Evolutionary conservation across 257 asterid species (phyloP).

Genomic region (Nicotiana benthamiana): DNA sequence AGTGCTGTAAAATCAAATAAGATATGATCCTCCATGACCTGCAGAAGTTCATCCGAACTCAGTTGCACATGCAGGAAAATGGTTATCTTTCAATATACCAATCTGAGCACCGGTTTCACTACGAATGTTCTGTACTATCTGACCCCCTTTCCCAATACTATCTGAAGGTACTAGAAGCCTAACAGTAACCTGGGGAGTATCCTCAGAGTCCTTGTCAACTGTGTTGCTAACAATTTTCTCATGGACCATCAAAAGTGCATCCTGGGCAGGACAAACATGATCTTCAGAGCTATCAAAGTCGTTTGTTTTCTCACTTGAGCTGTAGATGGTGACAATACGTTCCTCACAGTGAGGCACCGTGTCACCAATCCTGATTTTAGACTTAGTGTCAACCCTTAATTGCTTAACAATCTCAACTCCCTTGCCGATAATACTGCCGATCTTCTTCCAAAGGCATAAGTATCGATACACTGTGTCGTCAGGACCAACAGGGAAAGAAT

Average conservation of each 20-base stretch:
- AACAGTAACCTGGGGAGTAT: constrained; percentile 46
- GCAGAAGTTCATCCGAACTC: constrained; percentile 89
- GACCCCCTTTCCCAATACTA: constrained; percentile 92
- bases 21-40: constrained; percentile 36
- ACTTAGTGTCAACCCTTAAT: constrained; percentile 75
- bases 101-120: constrained; percentile 86
- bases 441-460: constrained; percentile 74
- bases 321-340: constrained; percentile 73
- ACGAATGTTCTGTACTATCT: constrained; percentile 71
- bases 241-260: constrained; percentile 86
- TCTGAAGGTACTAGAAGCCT: constrained; percentile 87
- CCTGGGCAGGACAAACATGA: constrained; percentile 71
- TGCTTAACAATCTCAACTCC: constrained; percentile 97
- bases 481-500: constrained; percentile 41
- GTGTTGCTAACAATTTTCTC: constrained; percentile 65
- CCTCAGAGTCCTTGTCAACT: constrained; percentile 55
- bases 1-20: background rate
- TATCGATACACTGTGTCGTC: constrained; percentile 85
- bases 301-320: constrained; percentile 69
- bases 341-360: constrained; percentile 78
- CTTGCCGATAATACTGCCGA: constrained; percentile 90
- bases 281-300: constrained; percentile 53
- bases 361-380: constrained; percentile 91
- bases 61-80: constrained; percentile 77
- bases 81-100: constrained; percentile 82